Conservation (phyloP, 1,284 basidiomycete genomes). For the Farysia itapuensis region DNA sequence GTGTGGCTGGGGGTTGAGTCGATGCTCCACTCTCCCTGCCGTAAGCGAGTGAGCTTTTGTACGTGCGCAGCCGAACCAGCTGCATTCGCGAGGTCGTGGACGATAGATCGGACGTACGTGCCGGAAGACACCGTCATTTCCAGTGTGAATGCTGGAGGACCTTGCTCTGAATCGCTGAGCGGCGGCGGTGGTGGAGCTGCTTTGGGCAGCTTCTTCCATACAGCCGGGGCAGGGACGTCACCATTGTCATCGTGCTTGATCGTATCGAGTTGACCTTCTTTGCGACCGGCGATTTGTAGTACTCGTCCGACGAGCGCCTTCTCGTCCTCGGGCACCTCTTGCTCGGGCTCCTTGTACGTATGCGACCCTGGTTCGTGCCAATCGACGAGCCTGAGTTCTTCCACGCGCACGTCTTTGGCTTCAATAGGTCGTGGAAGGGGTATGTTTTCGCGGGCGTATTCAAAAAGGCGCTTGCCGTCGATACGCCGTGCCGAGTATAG, state of each 20-base stretch:
- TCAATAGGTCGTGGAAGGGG: slow-evolving; percentile 92
- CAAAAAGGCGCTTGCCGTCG: slow-evolving; percentile 93
- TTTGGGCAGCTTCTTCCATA: slow-evolving; percentile 1
- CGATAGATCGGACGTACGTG: slow-evolving; percentile 58
- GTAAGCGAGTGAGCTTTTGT: slow-evolving; percentile 47
- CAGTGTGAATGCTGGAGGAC: slow-evolving; percentile 46
- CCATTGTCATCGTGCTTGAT: slow-evolving; percentile 10
- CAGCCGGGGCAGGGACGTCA: neutral
- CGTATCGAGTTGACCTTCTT: slow-evolving; percentile 28
- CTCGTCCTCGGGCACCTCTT: slow-evolving; percentile 48
- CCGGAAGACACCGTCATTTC: slow-evolving; percentile 58
- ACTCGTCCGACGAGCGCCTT: slow-evolving; percentile 46
- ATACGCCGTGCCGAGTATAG: slow-evolving; percentile 93
- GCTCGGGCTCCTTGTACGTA: slow-evolving; percentile 40
- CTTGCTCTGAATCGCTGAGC: neutral
- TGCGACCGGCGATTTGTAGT: slow-evolving; percentile 39
- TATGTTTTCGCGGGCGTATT: slow-evolving; percentile 87
- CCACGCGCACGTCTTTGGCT: slow-evolving; percentile 77
- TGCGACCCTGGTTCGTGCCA: slow-evolving; percentile 49
- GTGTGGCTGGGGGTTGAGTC: slow-evolving; percentile 2
- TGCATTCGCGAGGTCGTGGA: slow-evolving; percentile 53
- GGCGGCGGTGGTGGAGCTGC: neutral
- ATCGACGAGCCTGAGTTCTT: slow-evolving; percentile 70
- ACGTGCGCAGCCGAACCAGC: slow-evolving; percentile 55
- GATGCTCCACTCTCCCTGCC: slow-evolving; percentile 53